phyloP scores from a whole-genome alignment of 768 basidiomycete genomes.

The Termitomyces heimii region DNA sequence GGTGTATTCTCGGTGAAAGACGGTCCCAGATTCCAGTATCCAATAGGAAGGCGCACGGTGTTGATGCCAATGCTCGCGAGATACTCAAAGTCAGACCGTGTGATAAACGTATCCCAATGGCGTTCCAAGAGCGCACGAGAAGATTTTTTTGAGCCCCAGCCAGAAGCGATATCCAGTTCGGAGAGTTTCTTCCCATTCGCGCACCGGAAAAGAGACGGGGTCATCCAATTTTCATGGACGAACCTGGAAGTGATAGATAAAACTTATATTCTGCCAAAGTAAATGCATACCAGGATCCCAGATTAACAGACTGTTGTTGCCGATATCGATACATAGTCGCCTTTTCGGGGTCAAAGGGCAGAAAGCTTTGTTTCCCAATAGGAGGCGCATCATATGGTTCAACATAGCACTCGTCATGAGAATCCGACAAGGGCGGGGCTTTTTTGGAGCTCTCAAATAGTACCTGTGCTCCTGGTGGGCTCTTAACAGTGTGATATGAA shows the following conservation, averaged over 20 bases:
- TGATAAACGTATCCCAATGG: constrained; percentile 78
- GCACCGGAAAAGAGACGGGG: constrained; percentile 55
- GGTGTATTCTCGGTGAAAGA: constrained; percentile 58
- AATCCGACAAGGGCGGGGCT: neutral
- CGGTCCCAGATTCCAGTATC: constrained; percentile 56
- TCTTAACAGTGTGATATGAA: neutral
- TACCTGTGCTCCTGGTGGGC: neutral
- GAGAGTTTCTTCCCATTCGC: constrained; percentile 44
- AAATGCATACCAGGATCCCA: constrained; percentile 54
- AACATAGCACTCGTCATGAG: constrained; percentile 17
- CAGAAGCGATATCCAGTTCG: constrained; percentile 63
- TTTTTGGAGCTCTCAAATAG: neutral
- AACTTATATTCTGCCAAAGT: neutral
- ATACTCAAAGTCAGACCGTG: constrained; percentile 56
- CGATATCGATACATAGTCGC: constrained; percentile 55
- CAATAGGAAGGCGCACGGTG: constrained; percentile 58
- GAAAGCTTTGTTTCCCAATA: constrained; percentile 29
- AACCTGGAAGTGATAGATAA: constrained; percentile 37
- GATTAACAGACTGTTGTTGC: constrained; percentile 58
- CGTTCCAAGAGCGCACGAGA: constrained; percentile 52
- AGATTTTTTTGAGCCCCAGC: constrained; percentile 40
- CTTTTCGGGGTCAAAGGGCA: constrained; percentile 41
- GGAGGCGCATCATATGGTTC: constrained; percentile 25
- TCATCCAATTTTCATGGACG: constrained; percentile 74
- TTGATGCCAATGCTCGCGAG: constrained; percentile 66